Percentiles rank a stretch among this genome's conserved stretches.
Evolutionary conservation across 768 basidiomycete genomes (phyloP).

Genomic region (Leccinum disarticulatum): DNA sequence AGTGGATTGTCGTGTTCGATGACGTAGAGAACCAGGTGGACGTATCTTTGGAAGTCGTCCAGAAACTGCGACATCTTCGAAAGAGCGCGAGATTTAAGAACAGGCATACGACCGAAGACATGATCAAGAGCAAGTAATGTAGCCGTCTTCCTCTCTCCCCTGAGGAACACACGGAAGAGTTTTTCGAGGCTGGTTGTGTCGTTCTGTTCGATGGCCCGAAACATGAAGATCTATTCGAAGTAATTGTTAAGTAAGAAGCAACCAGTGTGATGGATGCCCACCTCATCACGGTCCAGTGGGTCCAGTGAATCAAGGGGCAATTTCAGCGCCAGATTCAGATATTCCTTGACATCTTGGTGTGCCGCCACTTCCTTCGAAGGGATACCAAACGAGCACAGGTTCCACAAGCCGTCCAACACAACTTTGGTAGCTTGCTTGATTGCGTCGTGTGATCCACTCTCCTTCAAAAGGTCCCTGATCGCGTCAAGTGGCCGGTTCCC

Average conservation of each 20-base stretch:
- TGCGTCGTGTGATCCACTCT: constrained; percentile 28
- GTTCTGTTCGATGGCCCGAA: constrained; percentile 30
- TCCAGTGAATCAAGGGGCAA: constrained; percentile 13
- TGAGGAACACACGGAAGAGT: constrained; percentile 34
- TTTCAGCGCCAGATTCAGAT: constrained; percentile 28
- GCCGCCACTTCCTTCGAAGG: constrained; percentile 1
- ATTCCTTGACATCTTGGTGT: constrained; percentile 1
- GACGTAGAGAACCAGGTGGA: constrained; percentile 3
- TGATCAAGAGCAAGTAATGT: constrained; percentile 13
- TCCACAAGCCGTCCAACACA: constrained; percentile 51
- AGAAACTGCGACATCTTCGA: constrained; percentile 9
- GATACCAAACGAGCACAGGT: constrained; percentile 42
- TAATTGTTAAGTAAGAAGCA: neutral
- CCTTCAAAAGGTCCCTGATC: constrained; percentile 43
- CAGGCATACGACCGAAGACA: constrained; percentile 2
- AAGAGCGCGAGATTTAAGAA: constrained; percentile 24
- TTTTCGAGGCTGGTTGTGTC: constrained; percentile 29
- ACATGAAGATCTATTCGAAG: constrained; percentile 28
- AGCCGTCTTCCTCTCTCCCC: neutral
- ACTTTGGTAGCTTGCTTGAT: constrained; percentile 36
- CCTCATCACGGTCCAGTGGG: constrained; percentile 9
- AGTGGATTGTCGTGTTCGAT: constrained; percentile 8
- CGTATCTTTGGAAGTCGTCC: constrained; percentile 5
- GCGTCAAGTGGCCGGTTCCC: constrained; percentile 51
- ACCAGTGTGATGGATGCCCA: neutral